Evolutionary conservation across 179 eudicot species (phyloP).

Genomic region (Patellifolia procumbens): DNA sequence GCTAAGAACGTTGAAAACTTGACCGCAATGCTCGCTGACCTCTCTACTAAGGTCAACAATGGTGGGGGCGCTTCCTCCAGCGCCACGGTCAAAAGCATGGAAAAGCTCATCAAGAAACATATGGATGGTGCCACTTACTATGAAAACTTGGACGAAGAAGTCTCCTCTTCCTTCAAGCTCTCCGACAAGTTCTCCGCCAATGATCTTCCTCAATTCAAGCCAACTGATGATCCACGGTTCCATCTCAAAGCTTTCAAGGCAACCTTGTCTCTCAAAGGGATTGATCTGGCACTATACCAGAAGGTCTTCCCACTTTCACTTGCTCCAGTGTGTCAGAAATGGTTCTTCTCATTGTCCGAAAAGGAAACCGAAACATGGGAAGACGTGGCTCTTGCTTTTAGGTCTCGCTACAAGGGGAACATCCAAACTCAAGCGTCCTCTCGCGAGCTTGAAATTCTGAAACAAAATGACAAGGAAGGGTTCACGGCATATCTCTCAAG

Average conservation of each 20-base stretch:
- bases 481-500: background rate
- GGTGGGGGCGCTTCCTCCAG: too few relatives aligned
- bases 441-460: background rate
- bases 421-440: background rate
- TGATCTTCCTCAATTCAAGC: background rate
- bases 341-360: background rate
- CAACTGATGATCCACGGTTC: background rate
- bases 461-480: background rate
- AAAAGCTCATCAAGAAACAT: background rate
- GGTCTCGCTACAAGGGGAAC: background rate
- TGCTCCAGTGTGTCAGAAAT: background rate
- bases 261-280: background rate
- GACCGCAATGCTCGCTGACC: background rate
- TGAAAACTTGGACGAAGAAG: background rate
- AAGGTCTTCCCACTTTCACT: background rate
- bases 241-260: background rate
- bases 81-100: background rate
- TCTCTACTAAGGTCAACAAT: background rate
- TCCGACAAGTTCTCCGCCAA: background rate
- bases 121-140: background rate
- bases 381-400: background rate
- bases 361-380: background rate
- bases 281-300: background rate
- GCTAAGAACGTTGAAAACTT: background rate
- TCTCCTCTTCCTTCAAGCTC: background rate